Base-by-base conservation (phyloP, 176 grass and related monocot genomes). In the Bromus sterilis region DNA sequence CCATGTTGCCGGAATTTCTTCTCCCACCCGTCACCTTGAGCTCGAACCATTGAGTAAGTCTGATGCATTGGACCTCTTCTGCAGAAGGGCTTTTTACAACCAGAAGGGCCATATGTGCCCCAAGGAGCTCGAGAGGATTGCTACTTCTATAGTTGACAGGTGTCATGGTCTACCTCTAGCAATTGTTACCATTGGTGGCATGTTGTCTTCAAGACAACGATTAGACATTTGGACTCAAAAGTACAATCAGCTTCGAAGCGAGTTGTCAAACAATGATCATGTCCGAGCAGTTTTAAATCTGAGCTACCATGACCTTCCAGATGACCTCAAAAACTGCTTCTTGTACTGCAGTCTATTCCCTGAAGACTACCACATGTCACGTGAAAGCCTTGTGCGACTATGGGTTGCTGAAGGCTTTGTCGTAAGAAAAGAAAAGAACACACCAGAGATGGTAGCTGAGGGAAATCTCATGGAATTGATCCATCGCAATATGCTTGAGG, bases 131-230 rank as follows among this genome's bases (percentile, higher is more conserved):
- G 1, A 37, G 44, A 20, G 13, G 1, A 34, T 84, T 61, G 88
- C 91, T 41, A 78, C 0, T 57, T 80, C 73, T 75, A 93, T 93
- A 71, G 94, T 93, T 39, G 74, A 65, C 0, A 68, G 87, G 35
- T 97, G 94, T 29, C 79, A 85, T 14, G 94, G 86, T 59, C 24
- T 88, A 5, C 86, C 81, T 0, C 59, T 88, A 24, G 86, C 86
- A 46, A 79, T 88, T 46, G 88, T 89, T 4, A 57, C 88, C 15
- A 76, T 93, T 9, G 94, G 71, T 7, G 76, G 86, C 18, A 9
- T 97, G 16, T 53, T 97, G 30, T 91, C 91, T 7, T 85, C 79
- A 8, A 78, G 79, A 1, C 41, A 71, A 73, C 79, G 41, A 1
- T 66, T 6, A 73, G 2, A 29, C 4, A 58, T 71, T 79, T 97